A percentile compares a stretch with the other conserved stretches of the same genome.
Evolutionary conservation across 441 rosid genomes (phyloP).

Genomic region (Brassica balearica): DNA sequence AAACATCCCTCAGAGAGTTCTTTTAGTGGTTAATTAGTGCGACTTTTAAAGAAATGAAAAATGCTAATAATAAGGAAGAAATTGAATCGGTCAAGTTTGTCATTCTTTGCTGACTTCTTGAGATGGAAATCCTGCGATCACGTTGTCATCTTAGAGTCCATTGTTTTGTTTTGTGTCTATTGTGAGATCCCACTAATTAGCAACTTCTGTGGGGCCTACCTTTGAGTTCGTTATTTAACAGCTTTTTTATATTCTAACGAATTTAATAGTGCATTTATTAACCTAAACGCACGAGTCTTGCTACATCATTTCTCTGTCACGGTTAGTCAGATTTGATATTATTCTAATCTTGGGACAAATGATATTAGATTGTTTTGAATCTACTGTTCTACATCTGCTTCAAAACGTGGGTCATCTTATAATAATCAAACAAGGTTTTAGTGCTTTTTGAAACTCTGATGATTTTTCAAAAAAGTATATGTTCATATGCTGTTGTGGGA

Average conservation of each 20-base stretch:
- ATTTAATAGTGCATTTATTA: neutral
- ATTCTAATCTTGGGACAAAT: too few relatives aligned
- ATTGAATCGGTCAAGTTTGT: slow-evolving; percentile 39
- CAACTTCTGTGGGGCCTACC: slow-evolving; percentile 23
- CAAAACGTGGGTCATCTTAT: too few relatives aligned
- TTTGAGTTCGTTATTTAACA: slow-evolving; percentile 14
- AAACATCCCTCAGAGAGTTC: neutral
- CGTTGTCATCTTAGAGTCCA: slow-evolving; percentile 14
- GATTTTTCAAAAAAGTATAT: too few relatives aligned
- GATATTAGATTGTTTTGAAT: too few relatives aligned
- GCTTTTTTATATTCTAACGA: neutral
- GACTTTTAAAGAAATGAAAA: slow-evolving; percentile 13
- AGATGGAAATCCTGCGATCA: slow-evolving; percentile 23
- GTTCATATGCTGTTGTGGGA: too few relatives aligned
- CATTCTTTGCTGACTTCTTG: slow-evolving; percentile 2
- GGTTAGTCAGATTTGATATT: too few relatives aligned
- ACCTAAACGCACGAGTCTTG: neutral
- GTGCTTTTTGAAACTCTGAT: too few relatives aligned
- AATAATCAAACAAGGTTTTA: too few relatives aligned
- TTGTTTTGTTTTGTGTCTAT: neutral
- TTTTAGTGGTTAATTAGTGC: neutral
- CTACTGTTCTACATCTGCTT: too few relatives aligned
- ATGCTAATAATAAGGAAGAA: slow-evolving; percentile 15
- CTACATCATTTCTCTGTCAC: neutral
- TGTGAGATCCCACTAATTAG: slow-evolving; percentile 40